Percentiles rank a stretch among this genome's conserved stretches.
These are phyloP conservation scores for Mortierella sp. DNA, from an alignment of 371 early-diverging fungal species.

Conservation along the genomic window DNA sequence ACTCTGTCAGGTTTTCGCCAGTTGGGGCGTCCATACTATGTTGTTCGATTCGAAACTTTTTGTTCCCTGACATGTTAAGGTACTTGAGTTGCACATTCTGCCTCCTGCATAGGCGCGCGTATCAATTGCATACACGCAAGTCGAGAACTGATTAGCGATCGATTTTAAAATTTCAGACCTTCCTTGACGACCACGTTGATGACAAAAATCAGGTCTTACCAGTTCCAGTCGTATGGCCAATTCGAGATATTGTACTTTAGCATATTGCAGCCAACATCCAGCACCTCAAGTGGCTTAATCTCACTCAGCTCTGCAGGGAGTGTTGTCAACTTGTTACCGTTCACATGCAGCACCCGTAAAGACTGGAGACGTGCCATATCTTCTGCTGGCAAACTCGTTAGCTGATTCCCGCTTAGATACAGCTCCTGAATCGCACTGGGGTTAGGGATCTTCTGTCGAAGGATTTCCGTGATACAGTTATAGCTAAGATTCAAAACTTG, in stretches of 20 bases:
- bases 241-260: constrained; percentile 94
- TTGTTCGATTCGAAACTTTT: constrained; percentile 86
- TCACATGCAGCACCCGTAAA: constrained; percentile 81
- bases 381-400: constrained; percentile 86
- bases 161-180: too few species aligned
- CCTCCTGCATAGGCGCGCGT: constrained; percentile 62
- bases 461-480: constrained; percentile 86
- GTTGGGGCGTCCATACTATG: constrained; percentile 59
- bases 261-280: constrained; percentile 90
- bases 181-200: too few species aligned
- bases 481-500: constrained; percentile 83
- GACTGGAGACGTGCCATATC: constrained; percentile 81
- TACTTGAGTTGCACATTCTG: constrained; percentile 91
- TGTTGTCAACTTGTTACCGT: constrained; percentile 90
- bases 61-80: constrained; percentile 92
- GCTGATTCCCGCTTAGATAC: constrained; percentile 86
- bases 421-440: constrained; percentile 74
- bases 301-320: constrained; percentile 94
- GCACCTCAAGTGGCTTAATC: constrained; percentile 72
- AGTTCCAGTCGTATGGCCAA: constrained; percentile 97
- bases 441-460: constrained; percentile 60
- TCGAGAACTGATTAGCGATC: too few species aligned
- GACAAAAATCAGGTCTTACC: constrained; percentile 65
- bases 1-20: constrained; percentile 73
- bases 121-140: too few species aligned